A percentile compares a stretch with the other conserved stretches of the same genome.
These are phyloP conservation scores for Chrysosporium keratinophilum DNA, from an alignment of 2,329 filamentous ascomycete species.

Conservation along the genomic window DNA sequence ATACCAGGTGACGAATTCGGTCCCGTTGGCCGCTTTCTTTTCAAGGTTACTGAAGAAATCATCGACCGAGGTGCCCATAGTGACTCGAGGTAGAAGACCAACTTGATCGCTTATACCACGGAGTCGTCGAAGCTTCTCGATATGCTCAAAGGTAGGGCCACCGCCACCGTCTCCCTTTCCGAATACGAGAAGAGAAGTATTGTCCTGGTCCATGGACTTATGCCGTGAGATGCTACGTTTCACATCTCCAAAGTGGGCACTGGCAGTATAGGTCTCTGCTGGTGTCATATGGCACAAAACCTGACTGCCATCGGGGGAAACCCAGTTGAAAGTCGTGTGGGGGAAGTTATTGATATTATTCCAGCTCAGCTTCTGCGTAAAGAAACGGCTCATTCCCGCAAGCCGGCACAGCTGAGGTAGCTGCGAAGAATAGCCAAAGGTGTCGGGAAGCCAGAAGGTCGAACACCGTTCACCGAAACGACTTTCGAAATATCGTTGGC, in stretches of 20 bases:
- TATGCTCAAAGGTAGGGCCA: slow-evolving; percentile 82
- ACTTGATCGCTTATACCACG: slow-evolving; percentile 83
- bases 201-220: slow-evolving; percentile 90
- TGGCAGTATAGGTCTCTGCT: slow-evolving; percentile 86
- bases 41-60: slow-evolving; percentile 85
- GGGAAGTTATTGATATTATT: slow-evolving; percentile 99
- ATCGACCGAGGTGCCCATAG: slow-evolving; percentile 81
- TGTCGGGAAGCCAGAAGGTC: slow-evolving; percentile 97
- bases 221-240: slow-evolving; percentile 81
- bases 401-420: slow-evolving; percentile 86
- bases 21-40: slow-evolving; percentile 56
- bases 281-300: slow-evolving; percentile 98
- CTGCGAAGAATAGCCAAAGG: slow-evolving; percentile 93
- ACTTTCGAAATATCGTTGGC: slow-evolving; percentile 88
- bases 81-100: slow-evolving; percentile 72
- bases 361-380: slow-evolving; percentile 98
- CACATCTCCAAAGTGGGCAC: slow-evolving; percentile 89
- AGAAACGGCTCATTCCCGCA: slow-evolving; percentile 91
- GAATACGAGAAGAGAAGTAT: slow-evolving; percentile 82
- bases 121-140: slow-evolving; percentile 88
- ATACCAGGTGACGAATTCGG: slow-evolving; percentile 86
- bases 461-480: slow-evolving; percentile 78
- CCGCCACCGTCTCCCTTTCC: slow-evolving; percentile 95
- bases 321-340: slow-evolving; percentile 98
- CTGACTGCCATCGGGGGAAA: slow-evolving; percentile 86